A percentile compares a stretch with the other conserved stretches of the same genome.
Evolutionary conservation across 208 protist species (phyloP).

Genomic region (Porcisia hertigi): DNA sequence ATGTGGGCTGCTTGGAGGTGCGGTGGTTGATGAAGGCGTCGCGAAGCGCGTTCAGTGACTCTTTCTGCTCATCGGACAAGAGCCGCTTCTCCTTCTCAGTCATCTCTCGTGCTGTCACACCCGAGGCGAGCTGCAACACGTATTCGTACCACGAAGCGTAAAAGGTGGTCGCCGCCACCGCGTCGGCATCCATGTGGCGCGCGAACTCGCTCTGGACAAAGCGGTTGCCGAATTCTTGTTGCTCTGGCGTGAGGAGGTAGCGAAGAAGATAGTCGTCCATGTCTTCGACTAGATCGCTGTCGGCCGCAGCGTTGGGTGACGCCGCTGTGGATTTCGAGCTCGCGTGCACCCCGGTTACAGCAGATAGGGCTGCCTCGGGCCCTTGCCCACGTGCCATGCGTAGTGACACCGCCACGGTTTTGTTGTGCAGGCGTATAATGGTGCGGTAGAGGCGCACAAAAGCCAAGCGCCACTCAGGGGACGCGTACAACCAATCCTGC

Average conservation of each 20-base stretch:
- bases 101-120: slow-evolving; percentile 72
- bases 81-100: slow-evolving; percentile 69
- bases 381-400: slow-evolving; percentile 26
- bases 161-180: slow-evolving; percentile 63
- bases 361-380: slow-evolving; percentile 31
- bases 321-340: neutral
- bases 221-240: slow-evolving; percentile 84
- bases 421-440: slow-evolving; percentile 83
- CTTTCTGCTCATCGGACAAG: slow-evolving; percentile 80
- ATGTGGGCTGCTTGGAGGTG: slow-evolving; percentile 26
- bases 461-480: slow-evolving; percentile 56
- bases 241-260: slow-evolving; percentile 64
- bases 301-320: neutral
- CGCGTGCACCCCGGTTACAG: slow-evolving; percentile 31
- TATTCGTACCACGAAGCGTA: slow-evolving; percentile 90
- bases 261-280: slow-evolving; percentile 46
- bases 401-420: slow-evolving; percentile 63
- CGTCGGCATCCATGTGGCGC: slow-evolving; percentile 73
- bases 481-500: slow-evolving; percentile 36
- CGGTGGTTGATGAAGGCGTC: slow-evolving; percentile 43
- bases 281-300: neutral
- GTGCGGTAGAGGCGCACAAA: slow-evolving; percentile 77
- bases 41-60: slow-evolving; percentile 66
- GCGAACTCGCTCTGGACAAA: slow-evolving; percentile 84
- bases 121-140: slow-evolving; percentile 73